Conservation (phyloP, 306 rosid species). For the Malus orientalis region DNA sequence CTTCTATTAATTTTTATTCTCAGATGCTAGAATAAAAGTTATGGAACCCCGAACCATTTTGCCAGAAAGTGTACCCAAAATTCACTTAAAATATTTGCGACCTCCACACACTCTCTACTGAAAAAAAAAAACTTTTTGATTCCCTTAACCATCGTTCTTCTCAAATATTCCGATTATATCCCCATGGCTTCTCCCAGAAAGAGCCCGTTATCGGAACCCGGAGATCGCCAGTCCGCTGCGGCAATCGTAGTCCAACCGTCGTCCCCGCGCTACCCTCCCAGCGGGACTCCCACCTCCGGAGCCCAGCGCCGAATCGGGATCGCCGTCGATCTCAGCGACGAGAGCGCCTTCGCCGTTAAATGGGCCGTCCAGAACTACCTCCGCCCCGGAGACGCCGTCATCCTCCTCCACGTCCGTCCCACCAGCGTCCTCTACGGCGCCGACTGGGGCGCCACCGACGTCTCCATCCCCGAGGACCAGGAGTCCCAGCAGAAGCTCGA, state of each 20-base stretch:
- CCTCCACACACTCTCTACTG: not conserved
- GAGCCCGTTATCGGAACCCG: not conserved
- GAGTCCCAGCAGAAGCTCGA: slow-evolving; percentile 47
- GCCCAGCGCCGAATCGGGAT: slow-evolving; percentile 82
- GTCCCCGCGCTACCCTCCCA: slow-evolving; percentile 28
- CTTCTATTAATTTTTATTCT: too few species aligned
- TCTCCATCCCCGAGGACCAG: slow-evolving; percentile 39
- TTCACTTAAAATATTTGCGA: not conserved
- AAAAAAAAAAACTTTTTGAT: not conserved
- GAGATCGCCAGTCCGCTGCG: not conserved
- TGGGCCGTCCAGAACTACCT: slow-evolving; percentile 82
- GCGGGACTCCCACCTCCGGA: slow-evolving; percentile 58
- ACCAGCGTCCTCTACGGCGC: slow-evolving; percentile 78
- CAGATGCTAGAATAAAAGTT: too few species aligned
- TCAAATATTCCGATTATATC: not conserved
- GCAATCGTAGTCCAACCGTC: slow-evolving; percentile 15
- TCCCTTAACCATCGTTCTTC: not conserved
- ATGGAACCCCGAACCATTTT: too few species aligned
- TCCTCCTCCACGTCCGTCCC: slow-evolving; percentile 85
- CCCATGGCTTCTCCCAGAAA: not conserved
- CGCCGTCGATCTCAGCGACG: slow-evolving; percentile 82
- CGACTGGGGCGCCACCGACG: slow-evolving; percentile 77
- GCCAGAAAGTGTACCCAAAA: too few species aligned
- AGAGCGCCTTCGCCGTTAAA: slow-evolving; percentile 69
- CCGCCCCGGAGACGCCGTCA: slow-evolving; percentile 79